Evolutionary conservation across 108 stramenopile genomes (phyloP), one percentile per base, ranked within the genome.

Genomic region (Nitzschia inconspicua): DNA sequence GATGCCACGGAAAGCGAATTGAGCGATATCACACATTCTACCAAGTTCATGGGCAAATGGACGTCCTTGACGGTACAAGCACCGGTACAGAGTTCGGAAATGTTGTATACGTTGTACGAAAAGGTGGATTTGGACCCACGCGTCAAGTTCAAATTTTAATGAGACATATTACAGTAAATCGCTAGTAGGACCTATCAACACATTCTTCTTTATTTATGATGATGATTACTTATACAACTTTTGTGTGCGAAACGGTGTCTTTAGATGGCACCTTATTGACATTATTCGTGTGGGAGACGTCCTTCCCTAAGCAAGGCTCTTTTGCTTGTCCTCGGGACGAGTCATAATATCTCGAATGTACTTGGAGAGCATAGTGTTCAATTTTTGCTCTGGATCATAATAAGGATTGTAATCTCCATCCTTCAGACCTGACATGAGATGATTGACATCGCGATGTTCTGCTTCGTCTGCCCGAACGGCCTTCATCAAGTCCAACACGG

Each of bases 361-460:
- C 74, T 79, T 87, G 27, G 54, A 65, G 37, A 93, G 48, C 78
- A 87, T 81, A 1, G 51, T 37, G 47, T 87, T 75, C 40, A 93
- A 53, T 39, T 84, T 85, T 25, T 57, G 61, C 19, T 83, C 67
- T 0, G 91, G 88, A 48, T 93, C 83, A 58, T 74, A 68, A 11
- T 80, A 42, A 6, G 88, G 91, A 65, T 89, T 86, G 31, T 74
- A 57, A n/a, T 80, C 60, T 30, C 86, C 82, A 20, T 66, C 66
- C 22, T 72, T 70, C 10, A 84, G 48, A 7, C 70, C 78, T 42
- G 34, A 25, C 53, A 37, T 28, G 3, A 39, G 8, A 64, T 96
- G 93, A 68, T 96, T 96, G 41, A 97, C 95, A 82, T 95, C 92
- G 23, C 96, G 84, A 65, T 97, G 96, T 54, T 96, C 86, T 1